A percentile compares a stretch with the other conserved stretches of the same genome.
Evolutionary conservation across 2,329 filamentous ascomycete species (phyloP).

Genomic region (Aspergillus intermedius): DNA sequence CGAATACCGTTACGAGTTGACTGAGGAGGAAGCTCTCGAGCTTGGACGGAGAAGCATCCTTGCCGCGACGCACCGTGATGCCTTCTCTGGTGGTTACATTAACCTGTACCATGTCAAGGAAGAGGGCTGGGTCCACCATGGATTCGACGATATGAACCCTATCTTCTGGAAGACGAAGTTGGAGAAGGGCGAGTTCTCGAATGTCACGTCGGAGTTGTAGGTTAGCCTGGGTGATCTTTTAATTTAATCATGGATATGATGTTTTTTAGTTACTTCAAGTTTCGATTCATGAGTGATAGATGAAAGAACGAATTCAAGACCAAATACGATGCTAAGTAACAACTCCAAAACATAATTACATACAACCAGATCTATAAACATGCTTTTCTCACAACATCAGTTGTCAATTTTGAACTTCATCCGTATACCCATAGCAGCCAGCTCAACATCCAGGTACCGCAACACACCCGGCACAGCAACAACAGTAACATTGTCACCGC

Average conservation of each 20-base stretch:
- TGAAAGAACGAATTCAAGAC: not conserved
- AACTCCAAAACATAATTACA: conserved; percentile 3
- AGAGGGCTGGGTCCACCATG: conserved; percentile 97
- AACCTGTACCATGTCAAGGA: conserved; percentile 99
- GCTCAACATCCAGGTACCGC: conserved; percentile 87
- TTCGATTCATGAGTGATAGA: not conserved
- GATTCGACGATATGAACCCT: conserved; percentile 95
- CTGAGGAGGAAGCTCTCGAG: conserved; percentile 80
- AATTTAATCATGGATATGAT: conserved; percentile 12
- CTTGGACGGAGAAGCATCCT: conserved; percentile 87
- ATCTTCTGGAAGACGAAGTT: conserved; percentile 99
- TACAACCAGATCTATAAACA: conserved; percentile 12
- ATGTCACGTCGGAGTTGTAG: conserved; percentile 70
- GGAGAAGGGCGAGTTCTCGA: conserved; percentile 96
- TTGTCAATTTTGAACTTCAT: conserved; percentile 78
- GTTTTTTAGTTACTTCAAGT: not conserved
- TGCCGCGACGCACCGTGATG: conserved; percentile 92
- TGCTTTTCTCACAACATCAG: conserved; percentile 16
- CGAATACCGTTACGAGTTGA: conserved; percentile 85
- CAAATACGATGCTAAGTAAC: not conserved
- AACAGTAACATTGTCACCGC: conserved; percentile 82
- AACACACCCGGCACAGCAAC: conserved; percentile 90
- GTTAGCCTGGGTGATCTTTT: conserved; percentile 4
- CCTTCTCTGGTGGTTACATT: conserved; percentile 98
- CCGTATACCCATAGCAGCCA: conserved; percentile 93